Evolutionary conservation across 2,329 filamentous ascomycete species (phyloP), one percentile per base, ranked within the genome.

Genomic region (Ophiosphaerella narmari): DNA sequence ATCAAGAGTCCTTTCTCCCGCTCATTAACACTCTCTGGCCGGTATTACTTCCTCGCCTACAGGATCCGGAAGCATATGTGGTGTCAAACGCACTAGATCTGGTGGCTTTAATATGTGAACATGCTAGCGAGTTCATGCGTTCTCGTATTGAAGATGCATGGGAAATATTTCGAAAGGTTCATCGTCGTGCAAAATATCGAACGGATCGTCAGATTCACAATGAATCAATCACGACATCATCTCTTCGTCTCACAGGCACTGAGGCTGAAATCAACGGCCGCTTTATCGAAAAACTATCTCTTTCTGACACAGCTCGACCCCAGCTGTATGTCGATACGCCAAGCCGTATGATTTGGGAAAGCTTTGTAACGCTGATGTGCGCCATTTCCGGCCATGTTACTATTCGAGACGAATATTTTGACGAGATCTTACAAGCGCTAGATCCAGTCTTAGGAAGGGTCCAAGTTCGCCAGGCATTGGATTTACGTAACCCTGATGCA

Each of bases 21-120:
- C 80, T 97, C 0, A 86, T 97, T 60, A 94, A 97, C 72, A 87
- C 88, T 3, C 78, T 97, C 7, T 99, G 93, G 93, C 91, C 92
- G 0, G 87, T 95, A 6, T 77, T 96, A 5, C 76, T 87, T 1
- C 78, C 80, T n/a, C 80, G 86, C 21, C 77, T 91, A 5, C 82
- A 85, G 57, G 89, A 91, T 56, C 57, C 75, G 4, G 86, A 91
- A 69, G 76, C 83, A 0, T 88, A 86, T 65, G 83, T 97, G 8
- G 82, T 83, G 2, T 81, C 88, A 7, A 84, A 86, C 13, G 86
- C 91, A 5, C 86, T 90, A 50, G 80, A 85, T 12, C 83, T 90
- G 0, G 77, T 97, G 3, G 78, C 78, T 2, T 77, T 81, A 9
- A 80, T 97, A 48, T 95, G 90, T 66, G 76, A 78, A 48, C 78